phyloP scores from a whole-genome alignment of 2,329 filamentous ascomycete genomes.

The Sporothrix brunneoviolacea region DNA sequence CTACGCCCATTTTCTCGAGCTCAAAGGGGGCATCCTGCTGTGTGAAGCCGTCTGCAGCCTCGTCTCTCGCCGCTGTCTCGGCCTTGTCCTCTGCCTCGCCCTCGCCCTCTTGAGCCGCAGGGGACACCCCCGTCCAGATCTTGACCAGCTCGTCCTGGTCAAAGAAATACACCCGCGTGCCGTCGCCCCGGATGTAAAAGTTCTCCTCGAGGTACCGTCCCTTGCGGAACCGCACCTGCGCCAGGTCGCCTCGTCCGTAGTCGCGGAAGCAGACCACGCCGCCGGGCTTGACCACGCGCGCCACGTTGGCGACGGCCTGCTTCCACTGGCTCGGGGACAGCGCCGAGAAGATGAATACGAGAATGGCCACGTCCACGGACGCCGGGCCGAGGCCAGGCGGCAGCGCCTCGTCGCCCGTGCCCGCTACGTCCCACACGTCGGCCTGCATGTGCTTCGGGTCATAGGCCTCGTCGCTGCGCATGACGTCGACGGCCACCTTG shows the following conservation, averaged over 20 bases:
- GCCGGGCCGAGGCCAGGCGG: slow-evolving; percentile 70
- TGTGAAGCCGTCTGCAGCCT: too few species aligned
- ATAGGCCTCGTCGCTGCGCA: slow-evolving; percentile 74
- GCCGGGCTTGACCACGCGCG: slow-evolving; percentile 78
- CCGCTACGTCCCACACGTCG: slow-evolving; percentile 89
- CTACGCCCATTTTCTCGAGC: slow-evolving; percentile 71
- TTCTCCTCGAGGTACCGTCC: slow-evolving; percentile 91
- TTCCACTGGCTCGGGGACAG: slow-evolving; percentile 80
- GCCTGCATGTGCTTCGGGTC: slow-evolving; percentile 63
- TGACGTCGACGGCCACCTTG: slow-evolving; percentile 88
- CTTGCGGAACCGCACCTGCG: slow-evolving; percentile 96
- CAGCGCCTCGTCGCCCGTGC: slow-evolving; percentile 45
- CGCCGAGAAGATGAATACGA: slow-evolving; percentile 97
- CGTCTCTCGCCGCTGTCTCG: slow-evolving; percentile 8
- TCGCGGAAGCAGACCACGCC: slow-evolving; percentile 94
- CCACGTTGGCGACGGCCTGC: slow-evolving; percentile 73
- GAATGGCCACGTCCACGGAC: slow-evolving; percentile 84
- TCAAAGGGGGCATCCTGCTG: slow-evolving; percentile 52
- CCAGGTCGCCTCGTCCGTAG: slow-evolving; percentile 90
- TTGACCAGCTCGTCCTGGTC: slow-evolving; percentile 72
- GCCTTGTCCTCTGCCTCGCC: slow-evolving; percentile 11
- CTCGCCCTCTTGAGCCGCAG: not conserved
- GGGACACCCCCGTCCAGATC: slow-evolving; percentile 60
- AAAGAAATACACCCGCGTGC: slow-evolving; percentile 96
- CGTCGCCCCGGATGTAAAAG: slow-evolving; percentile 93